Conservation (phyloP, 2,329 filamentous ascomycete genomes). For the Chaetomium globosum region DNA sequence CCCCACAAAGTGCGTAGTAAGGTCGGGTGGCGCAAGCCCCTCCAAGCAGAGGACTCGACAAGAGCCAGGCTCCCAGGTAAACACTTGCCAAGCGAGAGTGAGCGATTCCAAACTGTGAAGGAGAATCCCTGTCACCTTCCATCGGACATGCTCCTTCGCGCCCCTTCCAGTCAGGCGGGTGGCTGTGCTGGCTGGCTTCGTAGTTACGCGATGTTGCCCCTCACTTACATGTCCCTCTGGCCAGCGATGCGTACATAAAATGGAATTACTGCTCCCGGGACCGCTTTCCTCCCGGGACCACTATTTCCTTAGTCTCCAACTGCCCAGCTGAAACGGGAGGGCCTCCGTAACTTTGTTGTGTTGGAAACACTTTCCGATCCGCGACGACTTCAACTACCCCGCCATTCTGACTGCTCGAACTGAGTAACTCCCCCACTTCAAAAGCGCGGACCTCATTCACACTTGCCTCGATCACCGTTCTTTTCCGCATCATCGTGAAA, state of each 20-base stretch:
- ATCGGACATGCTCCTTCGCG: neutral
- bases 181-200: conserved; percentile 10
- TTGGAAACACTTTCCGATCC: conserved; percentile 27
- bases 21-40: neutral
- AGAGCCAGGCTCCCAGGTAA: neutral
- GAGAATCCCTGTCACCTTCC: neutral
- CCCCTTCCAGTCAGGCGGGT: neutral
- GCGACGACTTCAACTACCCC: conserved; percentile 13
- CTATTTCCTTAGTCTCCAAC: no score
- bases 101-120: neutral
- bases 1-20: neutral
- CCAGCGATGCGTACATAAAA: neutral
- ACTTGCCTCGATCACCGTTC: neutral
- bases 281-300: neutral
- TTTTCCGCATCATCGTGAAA: neutral
- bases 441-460: neutral
- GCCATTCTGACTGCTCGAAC: conserved; percentile 4
- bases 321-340: conserved; percentile 6
- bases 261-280: neutral
- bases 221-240: neutral
- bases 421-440: conserved; percentile 16
- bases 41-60: neutral
- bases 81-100: neutral
- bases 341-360: conserved; percentile 1
- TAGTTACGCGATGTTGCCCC: neutral